These are phyloP conservation scores for Mycena metata DNA, from an alignment of 768 basidiomycete species.

Conservation along the genomic window DNA sequence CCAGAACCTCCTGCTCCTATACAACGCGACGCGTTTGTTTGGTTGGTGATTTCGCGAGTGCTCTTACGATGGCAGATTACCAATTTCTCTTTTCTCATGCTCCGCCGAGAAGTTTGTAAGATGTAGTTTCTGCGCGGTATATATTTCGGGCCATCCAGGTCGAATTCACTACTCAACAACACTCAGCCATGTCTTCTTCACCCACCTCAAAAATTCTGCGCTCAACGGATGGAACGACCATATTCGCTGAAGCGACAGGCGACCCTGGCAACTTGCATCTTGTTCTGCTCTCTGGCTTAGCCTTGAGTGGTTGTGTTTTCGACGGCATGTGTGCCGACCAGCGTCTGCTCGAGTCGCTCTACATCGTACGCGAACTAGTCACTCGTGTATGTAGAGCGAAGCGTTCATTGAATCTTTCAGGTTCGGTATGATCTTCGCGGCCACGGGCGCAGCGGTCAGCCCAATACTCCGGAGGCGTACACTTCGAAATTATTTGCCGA, in stretches of 20 bases:
- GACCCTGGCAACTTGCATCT: conserved; percentile 53
- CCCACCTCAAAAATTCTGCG: conserved; percentile 19
- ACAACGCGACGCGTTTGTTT: no score
- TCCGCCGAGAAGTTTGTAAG: no score
- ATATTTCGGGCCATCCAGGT: no score
- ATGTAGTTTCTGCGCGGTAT: no score
- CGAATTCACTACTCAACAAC: no score
- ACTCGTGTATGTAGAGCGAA: no score
- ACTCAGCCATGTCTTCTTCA: conserved; percentile 8
- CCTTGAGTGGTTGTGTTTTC: conserved; percentile 51
- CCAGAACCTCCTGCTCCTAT: no score
- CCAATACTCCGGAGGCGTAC: conserved; percentile 43
- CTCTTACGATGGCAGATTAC: no score
- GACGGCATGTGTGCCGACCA: conserved; percentile 54
- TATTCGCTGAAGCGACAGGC: conserved; percentile 57
- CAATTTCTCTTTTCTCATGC: no score
- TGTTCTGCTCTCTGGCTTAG: conserved; percentile 59
- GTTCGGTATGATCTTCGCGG: conserved; percentile 53
- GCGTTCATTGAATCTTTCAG: conserved; percentile 29
- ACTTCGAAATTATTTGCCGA: conserved; percentile 47
- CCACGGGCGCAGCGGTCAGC: conserved; percentile 52
- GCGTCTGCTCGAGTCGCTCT: conserved; percentile 41
- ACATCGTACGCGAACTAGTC: conserved; percentile 39
- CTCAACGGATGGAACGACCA: conserved; percentile 52
- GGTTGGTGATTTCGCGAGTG: no score